Evolutionary conservation across 441 rosid species (phyloP).

Genomic region (Populus hybrid): DNA sequence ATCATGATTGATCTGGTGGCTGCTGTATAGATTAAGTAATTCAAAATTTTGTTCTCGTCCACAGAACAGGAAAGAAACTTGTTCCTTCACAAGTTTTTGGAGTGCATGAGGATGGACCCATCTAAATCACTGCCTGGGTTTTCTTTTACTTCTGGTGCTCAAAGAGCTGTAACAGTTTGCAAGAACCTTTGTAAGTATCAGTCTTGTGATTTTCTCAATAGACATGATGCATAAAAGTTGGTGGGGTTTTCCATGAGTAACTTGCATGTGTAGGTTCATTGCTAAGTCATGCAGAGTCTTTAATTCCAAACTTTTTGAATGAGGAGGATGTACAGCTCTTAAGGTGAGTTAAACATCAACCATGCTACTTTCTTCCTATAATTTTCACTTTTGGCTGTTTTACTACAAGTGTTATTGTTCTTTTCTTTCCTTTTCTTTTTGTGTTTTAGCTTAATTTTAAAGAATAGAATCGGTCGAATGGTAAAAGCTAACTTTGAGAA

Average conservation of each 20-base stretch:
- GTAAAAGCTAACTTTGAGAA: neutral
- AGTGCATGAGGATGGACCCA: constrained; percentile 72
- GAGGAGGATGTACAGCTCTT: constrained; percentile 78
- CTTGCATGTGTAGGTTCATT: constrained; percentile 72
- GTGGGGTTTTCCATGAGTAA: constrained; percentile 23
- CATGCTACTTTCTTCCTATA: neutral
- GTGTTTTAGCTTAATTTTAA: neutral
- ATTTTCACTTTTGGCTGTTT: neutral
- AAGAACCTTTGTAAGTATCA: constrained; percentile 66
- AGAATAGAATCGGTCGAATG: neutral
- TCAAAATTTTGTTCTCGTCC: constrained; percentile 28
- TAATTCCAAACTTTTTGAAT: constrained; percentile 63
- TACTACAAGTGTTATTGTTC: no score
- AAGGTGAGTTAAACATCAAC: constrained; percentile 51
- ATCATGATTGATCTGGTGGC: constrained; percentile 10
- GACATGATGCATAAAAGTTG: constrained; percentile 1
- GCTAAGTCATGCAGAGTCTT: constrained; percentile 87
- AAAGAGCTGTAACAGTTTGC: constrained; percentile 63
- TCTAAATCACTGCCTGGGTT: constrained; percentile 57
- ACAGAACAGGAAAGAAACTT: constrained; percentile 95
- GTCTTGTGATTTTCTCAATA: constrained; percentile 12
- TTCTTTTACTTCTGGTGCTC: constrained; percentile 52
- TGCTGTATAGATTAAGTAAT: constrained; percentile 5
- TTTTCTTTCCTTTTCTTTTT: neutral
- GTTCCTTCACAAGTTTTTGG: constrained; percentile 68